Percentiles rank a stretch among this genome's conserved stretches.
phyloP scores from a whole-genome alignment of 345 rosid genomes.

The thale cress (Arabidopsis thaliana) region DNA sequence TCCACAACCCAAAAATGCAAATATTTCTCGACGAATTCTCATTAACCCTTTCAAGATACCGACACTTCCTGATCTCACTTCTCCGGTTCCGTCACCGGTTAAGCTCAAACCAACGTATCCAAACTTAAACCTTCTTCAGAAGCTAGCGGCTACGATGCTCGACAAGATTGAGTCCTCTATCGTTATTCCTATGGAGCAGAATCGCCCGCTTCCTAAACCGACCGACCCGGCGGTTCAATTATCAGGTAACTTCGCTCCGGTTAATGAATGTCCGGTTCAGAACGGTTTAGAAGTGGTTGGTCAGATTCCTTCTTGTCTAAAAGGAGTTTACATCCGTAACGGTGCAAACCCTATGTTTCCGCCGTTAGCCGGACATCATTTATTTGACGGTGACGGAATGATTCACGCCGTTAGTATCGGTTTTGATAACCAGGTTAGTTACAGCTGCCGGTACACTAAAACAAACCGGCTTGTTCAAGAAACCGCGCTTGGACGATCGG shows the following conservation, averaged over 20 bases:
- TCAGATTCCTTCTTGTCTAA: constrained; percentile 57
- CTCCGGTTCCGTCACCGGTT: constrained; percentile 34
- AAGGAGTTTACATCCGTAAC: constrained; percentile 70
- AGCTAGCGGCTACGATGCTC: constrained; percentile 58
- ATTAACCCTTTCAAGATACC: constrained; percentile 32
- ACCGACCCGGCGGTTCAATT: constrained; percentile 52
- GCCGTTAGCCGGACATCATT: constrained; percentile 71
- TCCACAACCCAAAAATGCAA: constrained; percentile 28
- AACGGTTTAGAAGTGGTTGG: constrained; percentile 59
- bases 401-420: constrained; percentile 70
- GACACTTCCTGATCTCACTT: constrained; percentile 31
- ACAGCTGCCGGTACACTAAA: constrained; percentile 66
- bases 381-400: constrained; percentile 92
- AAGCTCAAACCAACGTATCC: constrained; percentile 35
- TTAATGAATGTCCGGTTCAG: constrained; percentile 67
- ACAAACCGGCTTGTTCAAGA: constrained; percentile 73
- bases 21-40: neutral
- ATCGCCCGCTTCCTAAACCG: constrained; percentile 35
- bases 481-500: constrained; percentile 53
- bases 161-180: constrained; percentile 62
- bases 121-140: constrained; percentile 62
- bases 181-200: constrained; percentile 48
- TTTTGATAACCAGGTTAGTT: constrained; percentile 52
- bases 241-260: constrained; percentile 76
- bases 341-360: constrained; percentile 71